Percentiles rank a stretch among this genome's conserved stretches.
phyloP scores from a whole-genome alignment of 2,329 filamentous ascomycete genomes.

The Trichoderma endophyticum region DNA sequence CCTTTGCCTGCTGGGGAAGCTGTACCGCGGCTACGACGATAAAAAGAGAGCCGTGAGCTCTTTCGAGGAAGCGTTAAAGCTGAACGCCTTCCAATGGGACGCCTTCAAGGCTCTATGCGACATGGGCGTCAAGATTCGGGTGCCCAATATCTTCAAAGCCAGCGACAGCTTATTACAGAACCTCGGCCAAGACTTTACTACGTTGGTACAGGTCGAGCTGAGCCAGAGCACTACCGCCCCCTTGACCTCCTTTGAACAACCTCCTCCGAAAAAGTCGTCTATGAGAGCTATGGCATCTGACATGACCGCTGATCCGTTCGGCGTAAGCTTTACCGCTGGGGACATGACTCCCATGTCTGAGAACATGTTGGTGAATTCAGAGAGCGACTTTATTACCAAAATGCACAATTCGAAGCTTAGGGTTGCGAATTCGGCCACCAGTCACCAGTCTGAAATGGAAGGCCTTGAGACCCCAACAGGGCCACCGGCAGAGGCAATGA shows the following conservation, averaged over 20 bases:
- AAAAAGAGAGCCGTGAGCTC: slow-evolving; percentile 79
- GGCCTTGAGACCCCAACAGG: slow-evolving; percentile 59
- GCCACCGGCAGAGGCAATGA: slow-evolving; percentile 25
- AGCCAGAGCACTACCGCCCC: slow-evolving; percentile 31
- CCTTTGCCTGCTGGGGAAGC: slow-evolving; percentile 79
- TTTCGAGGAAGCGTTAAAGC: slow-evolving; percentile 83
- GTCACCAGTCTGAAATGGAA: slow-evolving; percentile 45
- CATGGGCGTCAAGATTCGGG: slow-evolving; percentile 74
- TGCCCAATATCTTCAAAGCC: slow-evolving; percentile 82
- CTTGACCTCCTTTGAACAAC: slow-evolving; percentile 30
- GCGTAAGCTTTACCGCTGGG: slow-evolving; percentile 40
- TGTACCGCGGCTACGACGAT: slow-evolving; percentile 79
- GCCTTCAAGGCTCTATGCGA: slow-evolving; percentile 88
- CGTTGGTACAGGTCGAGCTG: slow-evolving; percentile 32
- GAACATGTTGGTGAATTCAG: slow-evolving; percentile 41
- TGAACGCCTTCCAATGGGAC: slow-evolving; percentile 98
- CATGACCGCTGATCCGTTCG: slow-evolving; percentile 50
- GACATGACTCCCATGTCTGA: slow-evolving; percentile 42
- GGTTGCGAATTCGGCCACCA: slow-evolving; percentile 38
- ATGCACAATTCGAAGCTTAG: slow-evolving; percentile 51
- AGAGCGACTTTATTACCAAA: slow-evolving; percentile 56
- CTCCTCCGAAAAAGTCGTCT: slow-evolving; percentile 40
- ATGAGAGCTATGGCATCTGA: slow-evolving; percentile 37
- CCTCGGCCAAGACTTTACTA: slow-evolving; percentile 39
- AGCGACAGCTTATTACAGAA: slow-evolving; percentile 53